These are phyloP conservation scores for Marasmius fiardii DNA, from an alignment of 1,284 basidiomycete species.

Conservation along the genomic window DNA sequence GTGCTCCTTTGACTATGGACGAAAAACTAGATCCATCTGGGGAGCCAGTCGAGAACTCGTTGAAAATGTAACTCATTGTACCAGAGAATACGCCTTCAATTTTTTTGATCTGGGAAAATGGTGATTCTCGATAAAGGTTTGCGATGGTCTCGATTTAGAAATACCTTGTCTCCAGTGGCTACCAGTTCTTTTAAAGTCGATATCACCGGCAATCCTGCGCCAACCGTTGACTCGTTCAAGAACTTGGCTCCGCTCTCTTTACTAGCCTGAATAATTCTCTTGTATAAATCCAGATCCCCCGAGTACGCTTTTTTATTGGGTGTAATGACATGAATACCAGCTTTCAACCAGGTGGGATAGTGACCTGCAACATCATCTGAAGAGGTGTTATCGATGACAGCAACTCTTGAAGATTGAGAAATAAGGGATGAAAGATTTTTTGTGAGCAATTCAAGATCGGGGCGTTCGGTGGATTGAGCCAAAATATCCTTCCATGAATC, in stretches of 20 bases:
- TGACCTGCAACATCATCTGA: slow-evolving; percentile 79
- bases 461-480: slow-evolving; percentile 34
- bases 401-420: slow-evolving; percentile 52
- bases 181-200: slow-evolving; percentile 91
- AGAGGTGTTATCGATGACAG: slow-evolving; percentile 94
- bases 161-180: slow-evolving; percentile 86
- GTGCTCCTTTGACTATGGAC: slow-evolving; percentile 85
- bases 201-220: slow-evolving; percentile 93
- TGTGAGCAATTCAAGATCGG: slow-evolving; percentile 45
- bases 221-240: slow-evolving; percentile 93
- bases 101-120: slow-evolving; percentile 54
- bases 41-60: slow-evolving; percentile 80
- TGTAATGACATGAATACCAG: slow-evolving; percentile 87
- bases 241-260: slow-evolving; percentile 61
- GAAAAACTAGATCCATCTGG: slow-evolving; percentile 73
- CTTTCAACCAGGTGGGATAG: slow-evolving; percentile 81
- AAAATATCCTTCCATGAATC: slow-evolving; percentile 47
- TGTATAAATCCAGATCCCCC: slow-evolving; percentile 69
- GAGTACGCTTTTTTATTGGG: slow-evolving; percentile 99
- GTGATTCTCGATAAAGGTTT: slow-evolving; percentile 23
- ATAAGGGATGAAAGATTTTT: slow-evolving; percentile 42
- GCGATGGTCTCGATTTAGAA: slow-evolving; percentile 40
- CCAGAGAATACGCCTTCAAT: slow-evolving; percentile 91
- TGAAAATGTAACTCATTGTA: slow-evolving; percentile 99
- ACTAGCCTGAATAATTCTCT: slow-evolving; percentile 61